Conservation (phyloP, 345 rosid species). For the Stellera chamaejasme region DNA sequence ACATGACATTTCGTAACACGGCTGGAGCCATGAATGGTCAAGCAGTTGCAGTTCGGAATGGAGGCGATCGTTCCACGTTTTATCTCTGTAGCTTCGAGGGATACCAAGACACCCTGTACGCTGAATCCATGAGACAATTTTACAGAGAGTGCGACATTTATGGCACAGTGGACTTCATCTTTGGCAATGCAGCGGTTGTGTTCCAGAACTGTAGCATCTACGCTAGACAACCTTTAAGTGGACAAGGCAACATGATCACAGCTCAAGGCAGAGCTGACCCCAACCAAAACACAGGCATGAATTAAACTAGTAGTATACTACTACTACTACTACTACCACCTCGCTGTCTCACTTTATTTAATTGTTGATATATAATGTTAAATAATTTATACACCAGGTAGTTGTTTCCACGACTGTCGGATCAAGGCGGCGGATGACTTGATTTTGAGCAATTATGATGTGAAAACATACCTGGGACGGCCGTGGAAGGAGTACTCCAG, state of each 20-base stretch:
- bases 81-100: constrained; percentile 51
- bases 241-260: constrained; percentile 24
- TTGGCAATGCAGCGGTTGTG: constrained; percentile 36
- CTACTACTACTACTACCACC: too few species aligned
- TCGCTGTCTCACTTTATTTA: too few species aligned
- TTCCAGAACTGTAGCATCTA: constrained; percentile 26
- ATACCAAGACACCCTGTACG: constrained; percentile 47
- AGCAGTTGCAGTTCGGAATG: constrained; percentile 44
- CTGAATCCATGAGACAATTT: constrained; percentile 43
- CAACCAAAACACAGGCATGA: constrained; percentile 40
- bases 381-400: constrained; percentile 15
- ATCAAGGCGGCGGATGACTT: constrained; percentile 30
- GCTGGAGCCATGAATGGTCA: constrained; percentile 51
- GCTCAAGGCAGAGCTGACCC: constrained; percentile 51
- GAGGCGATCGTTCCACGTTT: constrained; percentile 43
- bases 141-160: constrained; percentile 50
- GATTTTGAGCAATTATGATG: constrained; percentile 18
- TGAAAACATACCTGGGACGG: constrained; percentile 38
- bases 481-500: constrained; percentile 53
- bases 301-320: background rate
- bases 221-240: background rate
- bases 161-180: constrained; percentile 57
- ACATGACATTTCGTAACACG: constrained; percentile 48
- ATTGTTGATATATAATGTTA: too few species aligned
- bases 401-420: constrained; percentile 32